phyloP scores from a whole-genome alignment of 257 asterid genomes.

The Hygrophila difformis region DNA sequence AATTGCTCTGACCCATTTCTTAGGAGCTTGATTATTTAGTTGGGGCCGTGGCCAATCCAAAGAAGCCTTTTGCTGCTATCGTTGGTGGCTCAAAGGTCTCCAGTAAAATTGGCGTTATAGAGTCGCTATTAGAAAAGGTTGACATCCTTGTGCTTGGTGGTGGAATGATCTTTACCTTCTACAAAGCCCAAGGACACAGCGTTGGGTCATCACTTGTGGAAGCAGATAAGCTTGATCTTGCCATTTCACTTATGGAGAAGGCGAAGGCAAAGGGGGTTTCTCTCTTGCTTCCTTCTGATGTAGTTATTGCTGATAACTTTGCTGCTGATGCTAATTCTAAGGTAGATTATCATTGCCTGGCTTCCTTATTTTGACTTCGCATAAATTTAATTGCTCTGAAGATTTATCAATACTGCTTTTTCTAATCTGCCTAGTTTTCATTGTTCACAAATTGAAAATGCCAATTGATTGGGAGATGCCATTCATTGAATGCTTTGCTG shows the following conservation, averaged over 20 bases:
- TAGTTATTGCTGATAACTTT: conserved; percentile 36
- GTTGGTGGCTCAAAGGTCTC: conserved; percentile 46
- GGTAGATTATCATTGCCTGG: no score
- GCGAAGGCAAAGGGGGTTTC: conserved; percentile 37
- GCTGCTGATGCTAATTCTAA: conserved; percentile 37
- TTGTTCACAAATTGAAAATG: not conserved
- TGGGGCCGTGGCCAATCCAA: conserved; percentile 36
- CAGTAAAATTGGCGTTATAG: conserved; percentile 32
- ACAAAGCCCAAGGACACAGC: conserved; percentile 36
- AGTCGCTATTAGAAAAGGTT: conserved; percentile 32
- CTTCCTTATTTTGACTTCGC: no score
- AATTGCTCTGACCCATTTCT: no score
- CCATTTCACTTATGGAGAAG: conserved; percentile 34
- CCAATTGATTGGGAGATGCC: no score
- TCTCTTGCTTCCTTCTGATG: conserved; percentile 37
- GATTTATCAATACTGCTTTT: no score
- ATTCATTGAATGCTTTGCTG: not conserved
- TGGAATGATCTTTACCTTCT: conserved; percentile 45
- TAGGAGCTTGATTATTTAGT: conserved; percentile 43
- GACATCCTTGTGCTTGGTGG: conserved; percentile 37
- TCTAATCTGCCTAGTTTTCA: not conserved
- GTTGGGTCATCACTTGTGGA: conserved; percentile 49
- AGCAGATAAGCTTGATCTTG: conserved; percentile 37
- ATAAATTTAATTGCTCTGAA: no score
- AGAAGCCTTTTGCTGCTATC: conserved; percentile 42